These are phyloP conservation scores for Aspergillus mulundensis DNA, from an alignment of 495 filamentous ascomycete genomes.

Conservation along the genomic window DNA sequence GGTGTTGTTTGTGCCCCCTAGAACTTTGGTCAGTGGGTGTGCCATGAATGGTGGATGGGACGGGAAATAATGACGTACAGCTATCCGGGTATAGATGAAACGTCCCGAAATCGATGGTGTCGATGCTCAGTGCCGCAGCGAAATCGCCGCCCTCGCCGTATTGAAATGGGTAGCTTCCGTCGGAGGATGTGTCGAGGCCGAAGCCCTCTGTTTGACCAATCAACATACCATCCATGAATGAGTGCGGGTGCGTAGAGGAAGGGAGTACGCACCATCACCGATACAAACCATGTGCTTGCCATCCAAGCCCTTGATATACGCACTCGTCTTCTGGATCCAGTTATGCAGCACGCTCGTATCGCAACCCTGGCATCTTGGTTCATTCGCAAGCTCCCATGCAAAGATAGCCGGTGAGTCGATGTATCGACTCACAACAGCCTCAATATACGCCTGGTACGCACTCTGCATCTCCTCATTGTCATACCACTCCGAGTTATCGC, in stretches of 20 bases:
- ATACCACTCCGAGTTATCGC: slow-evolving; percentile 53
- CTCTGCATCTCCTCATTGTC: slow-evolving; percentile 50
- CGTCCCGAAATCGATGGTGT: slow-evolving; percentile 61
- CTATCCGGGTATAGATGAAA: slow-evolving; percentile 62
- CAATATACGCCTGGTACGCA: slow-evolving; percentile 60
- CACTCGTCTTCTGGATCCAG: slow-evolving; percentile 57
- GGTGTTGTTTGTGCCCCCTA: slow-evolving; percentile 37
- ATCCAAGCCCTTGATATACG: slow-evolving; percentile 65
- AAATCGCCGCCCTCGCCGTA: slow-evolving; percentile 62
- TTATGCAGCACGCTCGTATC: slow-evolving; percentile 51
- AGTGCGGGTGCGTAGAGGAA: too few species aligned
- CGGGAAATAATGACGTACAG: slow-evolving; percentile 19
- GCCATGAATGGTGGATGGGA: not conserved
- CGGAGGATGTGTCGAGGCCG: slow-evolving; percentile 34
- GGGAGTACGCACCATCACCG: slow-evolving; percentile 44
- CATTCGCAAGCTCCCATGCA: slow-evolving; percentile 72
- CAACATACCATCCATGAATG: not conserved
- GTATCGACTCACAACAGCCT: slow-evolving; percentile 59
- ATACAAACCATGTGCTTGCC: slow-evolving; percentile 60
- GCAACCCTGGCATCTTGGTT: slow-evolving; percentile 64
- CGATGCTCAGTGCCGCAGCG: slow-evolving; percentile 51
- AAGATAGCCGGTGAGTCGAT: slow-evolving; percentile 54
- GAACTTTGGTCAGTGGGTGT: slow-evolving; percentile 5
- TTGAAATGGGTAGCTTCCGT: slow-evolving; percentile 56
- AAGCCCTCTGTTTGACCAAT: slow-evolving; percentile 28